Percentiles rank a stretch among this genome's conserved stretches.
Conservation (phyloP, 495 filamentous ascomycete species). For the Hypomontagnella monticulosa region DNA sequence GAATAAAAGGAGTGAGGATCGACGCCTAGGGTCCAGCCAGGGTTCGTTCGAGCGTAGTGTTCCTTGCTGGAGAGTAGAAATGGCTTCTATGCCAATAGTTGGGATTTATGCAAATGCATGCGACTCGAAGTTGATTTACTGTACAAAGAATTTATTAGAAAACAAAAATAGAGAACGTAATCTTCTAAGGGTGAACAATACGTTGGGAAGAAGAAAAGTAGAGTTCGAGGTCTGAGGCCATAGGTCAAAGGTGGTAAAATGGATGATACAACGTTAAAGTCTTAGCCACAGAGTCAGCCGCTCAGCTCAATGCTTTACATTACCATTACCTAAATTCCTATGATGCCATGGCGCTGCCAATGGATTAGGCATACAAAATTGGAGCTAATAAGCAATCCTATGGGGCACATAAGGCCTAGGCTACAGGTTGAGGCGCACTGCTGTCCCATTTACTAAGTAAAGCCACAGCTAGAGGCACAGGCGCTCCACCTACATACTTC, state of each 20-base stretch:
- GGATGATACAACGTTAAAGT: constrained; percentile 15
- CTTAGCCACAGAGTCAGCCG: constrained; percentile 36
- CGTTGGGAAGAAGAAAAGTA: constrained; percentile 9
- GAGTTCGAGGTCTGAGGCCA: not conserved
- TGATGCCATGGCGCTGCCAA: constrained; percentile 32
- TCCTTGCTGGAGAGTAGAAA: constrained; percentile 9
- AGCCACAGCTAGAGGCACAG: too few relatives aligned
- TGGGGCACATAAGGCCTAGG: constrained; percentile 12
- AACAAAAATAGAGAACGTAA: constrained; percentile 7
- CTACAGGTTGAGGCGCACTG: too few relatives aligned
- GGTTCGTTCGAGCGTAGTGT: constrained; percentile 32
- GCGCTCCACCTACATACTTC: constrained; percentile 8
- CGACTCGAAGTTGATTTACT: constrained; percentile 1
- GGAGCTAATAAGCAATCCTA: constrained; percentile 4
- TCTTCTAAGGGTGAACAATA: constrained; percentile 12
- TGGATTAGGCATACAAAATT: constrained; percentile 7
- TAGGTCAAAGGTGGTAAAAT: constrained; percentile 21
- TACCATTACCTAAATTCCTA: constrained; percentile 5
- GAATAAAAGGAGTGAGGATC: constrained; percentile 36
- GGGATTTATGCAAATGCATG: constrained; percentile 1
- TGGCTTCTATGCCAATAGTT: constrained; percentile 16
- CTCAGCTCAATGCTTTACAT: constrained; percentile 27
- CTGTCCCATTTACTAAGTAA: too few relatives aligned
- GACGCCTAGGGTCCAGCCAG: constrained; percentile 41
- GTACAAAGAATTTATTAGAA: constrained; percentile 10